phyloP scores from a whole-genome alignment of 78 protist species.

The slime mould (Dictyostelium discoideum) region DNA sequence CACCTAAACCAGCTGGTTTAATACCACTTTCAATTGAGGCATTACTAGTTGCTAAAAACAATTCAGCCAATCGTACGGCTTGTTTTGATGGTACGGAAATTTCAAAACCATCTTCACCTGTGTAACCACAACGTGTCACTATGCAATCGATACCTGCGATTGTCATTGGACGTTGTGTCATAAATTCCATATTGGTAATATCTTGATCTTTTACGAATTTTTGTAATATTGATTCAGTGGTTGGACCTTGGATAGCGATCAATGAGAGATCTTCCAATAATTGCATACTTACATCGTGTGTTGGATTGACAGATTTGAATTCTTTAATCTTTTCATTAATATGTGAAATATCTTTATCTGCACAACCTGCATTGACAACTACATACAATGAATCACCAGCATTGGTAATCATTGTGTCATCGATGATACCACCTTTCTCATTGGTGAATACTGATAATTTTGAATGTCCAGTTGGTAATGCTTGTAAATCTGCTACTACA shows the following conservation, averaged over 20 bases:
- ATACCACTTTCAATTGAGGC: constrained; percentile 38
- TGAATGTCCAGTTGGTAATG: constrained; percentile 24
- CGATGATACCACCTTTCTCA: constrained; percentile 97
- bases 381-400: constrained; percentile 86
- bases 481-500: constrained; percentile 83
- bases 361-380: constrained; percentile 97
- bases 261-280: constrained; percentile 67
- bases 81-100: constrained; percentile 74
- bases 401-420: constrained; percentile 94
- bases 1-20: constrained; percentile 95
- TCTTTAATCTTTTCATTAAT: constrained; percentile 48
- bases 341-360: constrained; percentile 93
- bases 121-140: constrained; percentile 93
- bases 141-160: constrained; percentile 34
- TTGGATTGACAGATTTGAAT: neutral
- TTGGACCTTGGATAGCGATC: constrained; percentile 96
- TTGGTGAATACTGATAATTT: constrained; percentile 84
- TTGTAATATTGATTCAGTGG: constrained; percentile 69
- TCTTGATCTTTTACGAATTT: neutral
- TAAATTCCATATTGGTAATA: constrained; percentile 77
- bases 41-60: constrained; percentile 31
- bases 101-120: constrained; percentile 99
- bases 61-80: constrained; percentile 70
- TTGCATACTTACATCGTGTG: constrained; percentile 56
- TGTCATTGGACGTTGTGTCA: constrained; percentile 65